These are phyloP conservation scores for Penicillium sp. DNA, from an alignment of 2,329 filamentous ascomycete genomes.

Conservation along the genomic window DNA sequence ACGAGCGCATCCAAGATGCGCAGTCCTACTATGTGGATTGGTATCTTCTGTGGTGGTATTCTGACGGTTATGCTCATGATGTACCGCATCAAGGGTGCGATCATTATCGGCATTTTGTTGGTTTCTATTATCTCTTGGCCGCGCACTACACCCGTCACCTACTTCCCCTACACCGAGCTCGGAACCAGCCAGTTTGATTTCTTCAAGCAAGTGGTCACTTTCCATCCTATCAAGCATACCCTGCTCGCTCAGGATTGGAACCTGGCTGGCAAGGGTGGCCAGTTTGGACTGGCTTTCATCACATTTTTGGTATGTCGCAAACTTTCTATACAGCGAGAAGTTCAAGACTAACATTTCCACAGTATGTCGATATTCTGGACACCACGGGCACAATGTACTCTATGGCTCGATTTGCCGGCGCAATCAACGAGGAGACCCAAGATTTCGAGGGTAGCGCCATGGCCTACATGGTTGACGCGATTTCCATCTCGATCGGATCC, in stretches of 20 bases:
- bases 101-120: slow-evolving; percentile 78
- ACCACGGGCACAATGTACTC: slow-evolving; percentile 84
- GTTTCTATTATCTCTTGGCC: slow-evolving; percentile 91
- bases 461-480: slow-evolving; percentile 78
- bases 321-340: not conserved
- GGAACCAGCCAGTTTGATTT: slow-evolving; percentile 76
- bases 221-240: slow-evolving; percentile 71
- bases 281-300: slow-evolving; percentile 80
- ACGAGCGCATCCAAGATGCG: slow-evolving; percentile 68
- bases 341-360: not conserved
- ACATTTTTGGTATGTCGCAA: slow-evolving; percentile 63
- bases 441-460: slow-evolving; percentile 84
- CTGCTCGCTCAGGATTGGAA: slow-evolving; percentile 74
- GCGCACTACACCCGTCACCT: slow-evolving; percentile 70
- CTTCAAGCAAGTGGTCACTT: slow-evolving; percentile 83
- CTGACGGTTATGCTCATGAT: slow-evolving; percentile 78
- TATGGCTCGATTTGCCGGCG: slow-evolving; percentile 80
- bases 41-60: slow-evolving; percentile 81
- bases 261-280: slow-evolving; percentile 64
- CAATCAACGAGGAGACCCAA: slow-evolving; percentile 77
- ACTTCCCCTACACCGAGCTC: slow-evolving; percentile 70
- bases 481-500: slow-evolving; percentile 76
- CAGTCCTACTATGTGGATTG: slow-evolving; percentile 80
- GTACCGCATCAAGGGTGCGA: slow-evolving; percentile 82
- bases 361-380: slow-evolving; percentile 85